These are phyloP conservation scores for Talaromyces pinophilus DNA, from an alignment of 2,329 filamentous ascomycete genomes.

Conservation along the genomic window DNA sequence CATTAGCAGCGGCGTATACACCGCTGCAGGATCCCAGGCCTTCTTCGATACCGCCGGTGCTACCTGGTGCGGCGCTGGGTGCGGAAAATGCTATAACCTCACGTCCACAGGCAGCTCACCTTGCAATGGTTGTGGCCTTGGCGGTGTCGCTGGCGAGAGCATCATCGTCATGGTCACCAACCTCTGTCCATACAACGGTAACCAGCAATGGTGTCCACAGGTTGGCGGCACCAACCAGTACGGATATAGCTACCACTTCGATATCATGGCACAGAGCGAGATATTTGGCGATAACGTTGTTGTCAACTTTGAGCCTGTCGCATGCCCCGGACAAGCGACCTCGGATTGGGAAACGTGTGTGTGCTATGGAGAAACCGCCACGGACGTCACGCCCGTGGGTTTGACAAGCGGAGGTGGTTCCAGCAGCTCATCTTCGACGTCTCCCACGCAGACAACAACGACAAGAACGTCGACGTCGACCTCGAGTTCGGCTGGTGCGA, in stretches of 20 bases:
- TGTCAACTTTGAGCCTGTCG: slow-evolving; percentile 37
- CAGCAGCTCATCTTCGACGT: slow-evolving; percentile 1
- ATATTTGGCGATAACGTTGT: slow-evolving; percentile 42
- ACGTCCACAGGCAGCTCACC: slow-evolving; percentile 29
- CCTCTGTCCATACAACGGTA: slow-evolving; percentile 40
- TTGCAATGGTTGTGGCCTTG: slow-evolving; percentile 28
- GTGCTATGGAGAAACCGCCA: slow-evolving; percentile 28
- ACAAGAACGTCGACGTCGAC: slow-evolving; percentile 7
- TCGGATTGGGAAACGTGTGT: slow-evolving; percentile 31
- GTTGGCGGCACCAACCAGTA: slow-evolving; percentile 35
- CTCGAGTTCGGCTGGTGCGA: slow-evolving; percentile 8
- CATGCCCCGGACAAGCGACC: slow-evolving; percentile 33
- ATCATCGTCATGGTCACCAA: slow-evolving; percentile 39
- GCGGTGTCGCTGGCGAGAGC: slow-evolving; percentile 28
- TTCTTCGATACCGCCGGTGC: slow-evolving; percentile 29
- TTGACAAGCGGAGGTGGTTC: slow-evolving; percentile 10
- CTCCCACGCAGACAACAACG: not conserved
- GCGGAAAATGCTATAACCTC: slow-evolving; percentile 32
- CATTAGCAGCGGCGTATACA: slow-evolving; percentile 25
- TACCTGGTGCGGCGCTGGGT: slow-evolving; percentile 31
- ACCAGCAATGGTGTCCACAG: slow-evolving; percentile 39
- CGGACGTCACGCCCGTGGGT: slow-evolving; percentile 23
- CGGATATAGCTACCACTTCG: slow-evolving; percentile 41
- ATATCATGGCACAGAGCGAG: slow-evolving; percentile 40
- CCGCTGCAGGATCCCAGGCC: slow-evolving; percentile 30